Percentiles rank a stretch among this genome's conserved stretches.
phyloP scores from a whole-genome alignment of 164 flowering plant genomes.

The Berberis vulgaris region DNA sequence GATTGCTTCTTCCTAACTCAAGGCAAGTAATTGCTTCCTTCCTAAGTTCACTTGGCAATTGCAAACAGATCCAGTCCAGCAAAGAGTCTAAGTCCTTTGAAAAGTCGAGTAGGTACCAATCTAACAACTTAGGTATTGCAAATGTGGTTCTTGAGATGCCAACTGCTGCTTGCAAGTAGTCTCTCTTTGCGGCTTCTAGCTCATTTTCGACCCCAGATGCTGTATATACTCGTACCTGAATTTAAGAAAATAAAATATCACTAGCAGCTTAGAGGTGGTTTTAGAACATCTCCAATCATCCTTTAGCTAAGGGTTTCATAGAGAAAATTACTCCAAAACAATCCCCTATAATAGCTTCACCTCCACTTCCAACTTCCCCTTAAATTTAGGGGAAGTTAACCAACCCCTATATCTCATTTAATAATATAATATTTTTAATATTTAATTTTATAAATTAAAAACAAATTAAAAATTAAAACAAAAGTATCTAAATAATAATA shows the following conservation, averaged over 20 bases:
- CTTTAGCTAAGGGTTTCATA: no score
- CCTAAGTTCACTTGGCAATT: constrained; percentile 55
- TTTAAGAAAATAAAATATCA: constrained; percentile 4
- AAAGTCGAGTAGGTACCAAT: constrained; percentile 88
- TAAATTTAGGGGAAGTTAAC: no score
- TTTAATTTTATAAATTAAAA: no score
- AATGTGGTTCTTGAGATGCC: constrained; percentile 47
- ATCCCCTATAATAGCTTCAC: no score
- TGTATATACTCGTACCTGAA: constrained; percentile 79
- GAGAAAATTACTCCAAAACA: no score
- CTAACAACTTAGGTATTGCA: constrained; percentile 69
- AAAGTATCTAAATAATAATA: no score
- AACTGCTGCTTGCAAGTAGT: constrained; percentile 75
- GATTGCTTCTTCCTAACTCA: constrained; percentile 44
- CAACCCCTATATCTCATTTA: no score
- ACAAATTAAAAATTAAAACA: no score
- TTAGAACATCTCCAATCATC: no score
- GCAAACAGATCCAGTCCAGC: constrained; percentile 91
- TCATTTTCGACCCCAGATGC: constrained; percentile 65
- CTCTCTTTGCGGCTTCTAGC: constrained; percentile 69
- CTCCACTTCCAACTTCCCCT: no score
- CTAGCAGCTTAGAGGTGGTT: not conserved
- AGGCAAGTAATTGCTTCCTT: constrained; percentile 71
- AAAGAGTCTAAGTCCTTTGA: constrained; percentile 84
- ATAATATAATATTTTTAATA: no score